Evolutionary conservation across 1,139 yeast species (phyloP).

Genomic region (Arxiozyma bovina): DNA sequence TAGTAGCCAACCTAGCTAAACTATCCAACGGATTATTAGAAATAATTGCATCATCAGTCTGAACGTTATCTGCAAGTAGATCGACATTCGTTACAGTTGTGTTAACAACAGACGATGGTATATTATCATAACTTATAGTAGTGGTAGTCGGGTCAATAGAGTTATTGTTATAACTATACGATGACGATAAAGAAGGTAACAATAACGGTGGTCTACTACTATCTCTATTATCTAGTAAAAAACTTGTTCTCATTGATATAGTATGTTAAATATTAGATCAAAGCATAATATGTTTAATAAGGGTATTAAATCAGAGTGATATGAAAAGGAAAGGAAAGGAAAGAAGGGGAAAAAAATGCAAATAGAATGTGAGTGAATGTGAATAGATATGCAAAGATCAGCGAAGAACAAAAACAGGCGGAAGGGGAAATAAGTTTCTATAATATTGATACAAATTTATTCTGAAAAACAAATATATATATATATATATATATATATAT

Average conservation of each 20-base stretch:
- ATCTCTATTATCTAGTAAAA: slow-evolving; percentile 22
- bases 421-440: not conserved
- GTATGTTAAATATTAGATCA: not conserved
- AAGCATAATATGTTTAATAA: not conserved
- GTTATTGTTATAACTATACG: not conserved
- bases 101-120: not conserved
- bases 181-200: slow-evolving; percentile 13
- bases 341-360: not conserved
- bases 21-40: not conserved
- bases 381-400: not conserved
- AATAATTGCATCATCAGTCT: not conserved
- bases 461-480: too few relatives aligned
- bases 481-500: too few relatives aligned
- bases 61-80: not conserved
- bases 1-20: not conserved
- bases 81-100: not conserved
- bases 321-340: too few relatives aligned
- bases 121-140: not conserved
- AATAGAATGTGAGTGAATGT: not conserved
- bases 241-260: slow-evolving; percentile 15
- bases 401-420: not conserved
- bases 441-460: too few relatives aligned
- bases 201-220: slow-evolving; percentile 25
- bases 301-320: not conserved
- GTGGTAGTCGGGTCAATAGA: not conserved